Evolutionary conservation across 176 grass and related monocot genomes (phyloP), one percentile per base, ranked within the genome.

Genomic region (Eleusine coracana): DNA sequence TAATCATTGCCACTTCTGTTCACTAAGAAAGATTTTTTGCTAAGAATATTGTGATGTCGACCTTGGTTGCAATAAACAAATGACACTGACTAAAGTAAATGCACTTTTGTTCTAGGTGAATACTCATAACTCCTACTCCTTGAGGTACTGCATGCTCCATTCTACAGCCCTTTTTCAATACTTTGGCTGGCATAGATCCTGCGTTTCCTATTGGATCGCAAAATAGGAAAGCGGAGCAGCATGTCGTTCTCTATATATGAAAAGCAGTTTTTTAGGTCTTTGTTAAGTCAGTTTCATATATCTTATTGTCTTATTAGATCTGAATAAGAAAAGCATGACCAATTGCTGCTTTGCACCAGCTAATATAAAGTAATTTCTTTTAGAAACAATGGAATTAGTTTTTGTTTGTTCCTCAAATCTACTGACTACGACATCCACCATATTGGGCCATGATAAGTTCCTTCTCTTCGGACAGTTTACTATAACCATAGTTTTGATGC

Each of bases 261-360:
- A 69, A 55, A 38, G 5, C 12, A 42, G 16, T 41, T 20, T 28
- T 69, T 55, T 3, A 56, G 13, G 10, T 17, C 48, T 68, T 17
- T 17, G 54, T 29, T 40, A 3, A 6, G 29, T 54, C 61, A 75
- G 46, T 65, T 82, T 23, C 17, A 3, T 75, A 39, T 4, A 75
- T 64, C 70, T 7, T 73, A 50, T 63, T 52, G 54, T 76, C 36
- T 45, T 16, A 41, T 68, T 41, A 50, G 34, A 73, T 73, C 27
- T 49, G 3, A 34, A 64, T 72, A 82, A 49, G 13, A 18, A 16
- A 73, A 73, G 3, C 28, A 73, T 5, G 6, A 63, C 28, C 21
- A 28, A 4, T 75, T 21, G 15, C 7, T 69, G 20, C 48, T 69
- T 40, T 55, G 31, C 21, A 40, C 20, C 27, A 17, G 34, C 21